Evolutionary conservation across 1,284 basidiomycete genomes (phyloP), one percentile per base, ranked within the genome.

Genomic region (Cronartium ribicola): DNA sequence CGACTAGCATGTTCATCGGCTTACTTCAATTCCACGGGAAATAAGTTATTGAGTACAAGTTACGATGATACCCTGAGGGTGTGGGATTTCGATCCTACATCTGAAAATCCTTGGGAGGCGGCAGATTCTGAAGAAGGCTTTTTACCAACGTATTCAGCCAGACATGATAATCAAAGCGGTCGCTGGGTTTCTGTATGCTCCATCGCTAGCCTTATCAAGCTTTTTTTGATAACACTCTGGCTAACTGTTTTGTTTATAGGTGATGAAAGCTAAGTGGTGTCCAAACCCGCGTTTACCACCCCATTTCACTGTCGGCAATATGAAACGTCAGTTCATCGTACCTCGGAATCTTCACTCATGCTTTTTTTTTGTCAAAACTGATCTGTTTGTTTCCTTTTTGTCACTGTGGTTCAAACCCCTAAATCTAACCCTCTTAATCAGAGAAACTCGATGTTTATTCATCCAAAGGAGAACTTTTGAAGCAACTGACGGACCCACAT

Each of bases 81-180:
- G 4, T 71, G 69, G 69, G 69, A 71, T 8, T 7, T 71, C 20
- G 62, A 71, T 48, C 62, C 39, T 39, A 22, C 3, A 8, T 8
- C 41, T 8, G 55, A 22, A 5, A 51, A 65, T 43, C 22, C 44
- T 55, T 72, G 70, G 70, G 66, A 70, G 4, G n/a, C 13, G 1
- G n/a, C 13, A 13, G 13, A n/a, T 48, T 17, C 48, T 55, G 48
- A 55, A 13, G 14, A 14, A 7, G 48, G 14, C 48, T 57, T 65
- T n/a, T 14, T 39, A 4, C 70, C 70, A 17, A 29, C 44, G 2
- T 65, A 41, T 20, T 40, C 57, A 39, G 70, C 63, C 1, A 57
- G 63, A 44, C 70, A 72, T 43, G 70, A 72, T 22, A 72, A 72
- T 57, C 70, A 72, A 22, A 65, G 48, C 14, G 70, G 70, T 57